Evolutionary conservation across 352 stramenopile genomes (phyloP).

Genomic region (Pythium utonaiense): DNA sequence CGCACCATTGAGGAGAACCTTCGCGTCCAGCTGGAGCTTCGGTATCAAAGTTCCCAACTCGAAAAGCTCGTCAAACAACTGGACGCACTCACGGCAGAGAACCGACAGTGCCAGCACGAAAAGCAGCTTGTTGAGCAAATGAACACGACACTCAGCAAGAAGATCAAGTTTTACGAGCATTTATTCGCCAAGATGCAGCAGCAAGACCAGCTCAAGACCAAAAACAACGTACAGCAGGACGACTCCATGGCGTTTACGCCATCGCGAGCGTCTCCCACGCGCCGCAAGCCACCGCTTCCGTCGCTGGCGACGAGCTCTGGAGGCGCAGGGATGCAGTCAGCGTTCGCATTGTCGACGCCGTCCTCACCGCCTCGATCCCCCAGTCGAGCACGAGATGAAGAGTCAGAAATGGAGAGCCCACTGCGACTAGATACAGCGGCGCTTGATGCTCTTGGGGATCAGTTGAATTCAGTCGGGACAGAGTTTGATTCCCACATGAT

Average conservation of each 20-base stretch:
- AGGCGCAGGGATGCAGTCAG: slow-evolving; percentile 12
- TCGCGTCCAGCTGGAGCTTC: slow-evolving; percentile 52
- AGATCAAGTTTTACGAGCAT: slow-evolving; percentile 67
- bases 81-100: slow-evolving; percentile 36
- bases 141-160: slow-evolving; percentile 50
- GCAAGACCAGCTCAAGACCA: slow-evolving; percentile 31
- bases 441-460: slow-evolving; percentile 27
- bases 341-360: slow-evolving; percentile 16
- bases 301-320: slow-evolving; percentile 19
- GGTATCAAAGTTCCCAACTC: slow-evolving; percentile 55
- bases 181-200: slow-evolving; percentile 63
- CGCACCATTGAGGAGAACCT: slow-evolving; percentile 67
- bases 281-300: slow-evolving; percentile 37
- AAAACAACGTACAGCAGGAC: neutral
- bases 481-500: slow-evolving; percentile 47
- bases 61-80: slow-evolving; percentile 52
- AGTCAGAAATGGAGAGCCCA: neutral
- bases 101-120: slow-evolving; percentile 36
- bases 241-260: neutral
- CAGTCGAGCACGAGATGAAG: neutral
- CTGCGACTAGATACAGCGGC: slow-evolving; percentile 11
- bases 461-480: slow-evolving; percentile 34
- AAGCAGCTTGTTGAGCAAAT: slow-evolving; percentile 65
- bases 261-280: slow-evolving; percentile 14
- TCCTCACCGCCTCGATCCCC: slow-evolving; percentile 24